A percentile compares a stretch with the other conserved stretches of the same genome.
phyloP scores from a whole-genome alignment of 2,329 filamentous ascomycete species.

The Alternaria gansuensis region DNA sequence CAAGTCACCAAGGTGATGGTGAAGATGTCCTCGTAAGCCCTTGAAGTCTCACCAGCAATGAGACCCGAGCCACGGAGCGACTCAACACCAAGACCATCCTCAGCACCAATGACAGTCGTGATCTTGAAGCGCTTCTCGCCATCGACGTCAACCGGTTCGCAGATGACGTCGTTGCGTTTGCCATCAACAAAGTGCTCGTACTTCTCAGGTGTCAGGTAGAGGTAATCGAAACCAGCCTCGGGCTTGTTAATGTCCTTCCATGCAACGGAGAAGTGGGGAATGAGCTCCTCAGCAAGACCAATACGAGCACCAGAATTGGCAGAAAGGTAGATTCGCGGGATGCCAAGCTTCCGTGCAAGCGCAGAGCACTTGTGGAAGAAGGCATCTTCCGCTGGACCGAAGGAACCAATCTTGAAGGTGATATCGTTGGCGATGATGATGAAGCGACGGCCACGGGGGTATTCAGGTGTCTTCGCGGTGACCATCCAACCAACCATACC shows the following conservation, averaged over 20 bases:
- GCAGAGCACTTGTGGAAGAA: slow-evolving; percentile 99
- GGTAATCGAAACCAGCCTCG: slow-evolving; percentile 92
- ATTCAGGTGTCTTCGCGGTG: slow-evolving; percentile 93
- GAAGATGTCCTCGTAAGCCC: slow-evolving; percentile 98
- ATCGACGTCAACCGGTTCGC: slow-evolving; percentile 83
- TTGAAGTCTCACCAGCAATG: slow-evolving; percentile 95
- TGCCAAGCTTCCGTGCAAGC: slow-evolving; percentile 89
- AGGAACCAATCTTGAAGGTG: slow-evolving; percentile 98
- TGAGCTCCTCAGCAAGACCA: slow-evolving; percentile 94
- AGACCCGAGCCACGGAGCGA: slow-evolving; percentile 96
- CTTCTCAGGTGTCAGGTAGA: slow-evolving; percentile 87
- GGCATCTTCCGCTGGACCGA: slow-evolving; percentile 93
- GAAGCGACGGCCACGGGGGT: slow-evolving; percentile 89
- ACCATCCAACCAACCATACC: slow-evolving; percentile 99
- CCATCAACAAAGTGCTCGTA: slow-evolving; percentile 87
- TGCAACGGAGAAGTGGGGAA: slow-evolving; percentile 95
- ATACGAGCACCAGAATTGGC: slow-evolving; percentile 98
- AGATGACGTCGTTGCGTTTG: slow-evolving; percentile 79
- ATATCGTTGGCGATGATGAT: slow-evolving; percentile 99
- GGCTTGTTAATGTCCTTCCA: slow-evolving; percentile 88
- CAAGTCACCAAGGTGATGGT: slow-evolving; percentile 97
- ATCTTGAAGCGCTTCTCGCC: slow-evolving; percentile 95
- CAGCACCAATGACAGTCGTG: slow-evolving; percentile 87
- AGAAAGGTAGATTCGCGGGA: slow-evolving; percentile 96
- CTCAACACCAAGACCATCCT: slow-evolving; percentile 97